phyloP scores from a whole-genome alignment of 1,284 basidiomycete genomes.

The Cutaneotrichosporon sp. region DNA sequence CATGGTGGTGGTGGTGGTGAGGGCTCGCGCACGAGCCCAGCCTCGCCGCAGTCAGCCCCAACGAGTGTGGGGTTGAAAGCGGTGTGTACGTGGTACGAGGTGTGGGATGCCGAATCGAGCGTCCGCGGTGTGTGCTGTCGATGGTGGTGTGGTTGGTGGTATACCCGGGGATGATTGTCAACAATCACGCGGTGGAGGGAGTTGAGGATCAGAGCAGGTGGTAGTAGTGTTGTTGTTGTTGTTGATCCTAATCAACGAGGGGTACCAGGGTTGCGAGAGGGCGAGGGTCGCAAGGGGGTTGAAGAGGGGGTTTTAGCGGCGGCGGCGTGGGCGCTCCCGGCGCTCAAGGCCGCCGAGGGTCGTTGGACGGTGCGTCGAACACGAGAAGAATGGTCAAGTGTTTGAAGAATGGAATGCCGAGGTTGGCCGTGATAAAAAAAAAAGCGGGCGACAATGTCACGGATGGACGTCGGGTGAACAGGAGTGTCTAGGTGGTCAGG shows the following conservation, averaged over 20 bases:
- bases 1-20: conserved; percentile 23
- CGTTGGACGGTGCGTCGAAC: too few species aligned
- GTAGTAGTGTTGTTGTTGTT: conserved; percentile 1
- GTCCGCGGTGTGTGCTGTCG: too few species aligned
- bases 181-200: not conserved
- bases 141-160: too few species aligned
- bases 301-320: not conserved
- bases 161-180: not conserved
- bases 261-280: too few species aligned
- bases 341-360: conserved; percentile 1
- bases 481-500: too few species aligned
- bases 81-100: too few species aligned
- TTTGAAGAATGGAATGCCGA: not conserved
- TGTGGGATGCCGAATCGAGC: too few species aligned
- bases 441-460: too few species aligned
- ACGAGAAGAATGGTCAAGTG: not conserved
- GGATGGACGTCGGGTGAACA: too few species aligned
- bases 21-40: not conserved
- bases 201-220: not conserved
- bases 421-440: not conserved
- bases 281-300: not conserved
- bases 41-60: too few species aligned
- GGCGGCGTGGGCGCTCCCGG: conserved; percentile 4
- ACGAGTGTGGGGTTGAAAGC: not conserved
- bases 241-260: not conserved